Conservation (phyloP, 805 yeast genomes). For the Wickerhamiella siamensis region DNA sequence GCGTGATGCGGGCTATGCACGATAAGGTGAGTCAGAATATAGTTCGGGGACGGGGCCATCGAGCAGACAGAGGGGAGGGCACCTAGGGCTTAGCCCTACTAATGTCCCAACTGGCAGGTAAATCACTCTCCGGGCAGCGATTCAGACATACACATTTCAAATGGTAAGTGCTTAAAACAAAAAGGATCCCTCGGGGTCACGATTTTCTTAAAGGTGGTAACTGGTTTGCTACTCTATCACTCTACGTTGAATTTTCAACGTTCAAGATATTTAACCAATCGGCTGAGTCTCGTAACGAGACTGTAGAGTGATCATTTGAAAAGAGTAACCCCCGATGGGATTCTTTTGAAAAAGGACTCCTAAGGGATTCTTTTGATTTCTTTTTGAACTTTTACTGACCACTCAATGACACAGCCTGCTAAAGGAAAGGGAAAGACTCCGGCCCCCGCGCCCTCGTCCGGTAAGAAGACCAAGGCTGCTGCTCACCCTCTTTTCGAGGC, state of each 20-base stretch:
- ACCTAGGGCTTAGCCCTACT: too few relatives aligned
- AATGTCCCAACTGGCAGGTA: too few relatives aligned
- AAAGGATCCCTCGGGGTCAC: background rate
- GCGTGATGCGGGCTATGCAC: too few relatives aligned
- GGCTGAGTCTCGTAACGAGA: constrained; percentile 17
- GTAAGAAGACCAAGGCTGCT: constrained; percentile 35
- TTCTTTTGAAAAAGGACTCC: constrained; percentile 3
- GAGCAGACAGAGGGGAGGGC: too few relatives aligned
- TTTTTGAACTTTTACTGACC: constrained; percentile 17
- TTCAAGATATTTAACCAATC: too few relatives aligned
- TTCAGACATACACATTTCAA: constrained; percentile 5
- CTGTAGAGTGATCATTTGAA: constrained; percentile 22
- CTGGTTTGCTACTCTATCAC: too few relatives aligned
- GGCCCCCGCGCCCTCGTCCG: constrained; percentile 44
- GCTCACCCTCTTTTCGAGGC: constrained; percentile 69
- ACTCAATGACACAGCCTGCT: constrained; percentile 24
- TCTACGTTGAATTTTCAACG: too few relatives aligned
- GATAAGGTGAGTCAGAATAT: too few relatives aligned
- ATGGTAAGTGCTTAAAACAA: constrained; percentile 11
- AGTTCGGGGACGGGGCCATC: too few relatives aligned
- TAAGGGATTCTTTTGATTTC: constrained; percentile 1
- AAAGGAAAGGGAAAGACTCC: constrained; percentile 98
- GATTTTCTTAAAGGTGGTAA: too few relatives aligned
- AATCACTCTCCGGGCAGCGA: too few relatives aligned
- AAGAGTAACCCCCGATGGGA: background rate